Evolutionary conservation across 116 monocot genomes (phyloP), one percentile per base, ranked within the genome.

Genomic region (Dioscorea cayenensis): DNA sequence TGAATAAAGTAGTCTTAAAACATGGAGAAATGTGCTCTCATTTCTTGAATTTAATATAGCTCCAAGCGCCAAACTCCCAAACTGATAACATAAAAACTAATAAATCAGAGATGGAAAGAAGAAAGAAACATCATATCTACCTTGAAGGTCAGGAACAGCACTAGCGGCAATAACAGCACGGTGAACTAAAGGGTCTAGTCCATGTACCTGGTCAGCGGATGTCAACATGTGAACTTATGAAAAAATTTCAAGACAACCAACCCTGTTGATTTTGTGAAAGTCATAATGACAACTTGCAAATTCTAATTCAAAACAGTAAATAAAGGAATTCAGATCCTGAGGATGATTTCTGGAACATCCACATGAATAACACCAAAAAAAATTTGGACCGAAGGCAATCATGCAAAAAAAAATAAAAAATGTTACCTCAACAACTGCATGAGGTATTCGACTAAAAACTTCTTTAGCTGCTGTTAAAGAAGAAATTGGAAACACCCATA

Each of bases 401-500:
- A 10, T 43, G 4, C 43, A 43, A 9, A 7, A 43, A 7, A 43
- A 43, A 1, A 43, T 43, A 3, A 43, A 68, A 62, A 61, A 27
- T 12, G 25, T 77, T 84, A 96, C 96, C 84, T 96, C 92, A 63
- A 92, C 64, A 73, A 69, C 50, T 74, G 68, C 79, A 79, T 75
- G 70, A 74, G 70, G 22, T 67, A 96, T 73, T 43, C 71, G 68
- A 51, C 49, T 80, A 23, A 92, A 78, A 79, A 86, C 82, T 68
- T 90, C 80, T 82, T 92, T 85, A 70, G 86, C 87, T 59, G 19
- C 64, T 72, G 70, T 66, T 67, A 92, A 81, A 66, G 92, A 96
- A 7, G 87, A 86, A 43, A 77, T 23, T 9, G 96, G 96, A 63
- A 96, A 87, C 81, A 83, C 84, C 96, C 96, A 96, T 71, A 88